Evolutionary conservation across 441 rosid genomes (phyloP).

Genomic region (Bocquillonia castaneifolia): DNA sequence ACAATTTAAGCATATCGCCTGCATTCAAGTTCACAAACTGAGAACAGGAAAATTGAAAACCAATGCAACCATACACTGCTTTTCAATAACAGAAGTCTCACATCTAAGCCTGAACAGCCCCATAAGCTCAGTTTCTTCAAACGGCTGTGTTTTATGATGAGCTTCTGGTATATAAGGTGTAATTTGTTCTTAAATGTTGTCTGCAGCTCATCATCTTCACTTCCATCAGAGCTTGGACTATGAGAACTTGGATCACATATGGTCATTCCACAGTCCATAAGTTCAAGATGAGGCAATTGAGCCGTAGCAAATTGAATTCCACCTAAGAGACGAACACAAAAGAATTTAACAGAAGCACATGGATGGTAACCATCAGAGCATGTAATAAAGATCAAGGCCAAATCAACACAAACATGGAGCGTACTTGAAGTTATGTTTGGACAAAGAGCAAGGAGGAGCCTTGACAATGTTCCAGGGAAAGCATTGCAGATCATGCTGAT

Average conservation of each 20-base stretch:
- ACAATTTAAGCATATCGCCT: slow-evolving; percentile 83
- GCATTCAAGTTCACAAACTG: slow-evolving; percentile 33
- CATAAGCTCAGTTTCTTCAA: slow-evolving; percentile 88
- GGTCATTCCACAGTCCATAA: slow-evolving; percentile 96
- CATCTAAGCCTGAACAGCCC: slow-evolving; percentile 97
- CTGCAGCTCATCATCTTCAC: slow-evolving; percentile 36
- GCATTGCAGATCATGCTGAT: slow-evolving; percentile 97
- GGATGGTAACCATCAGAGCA: background rate
- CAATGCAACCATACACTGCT: slow-evolving; percentile 8
- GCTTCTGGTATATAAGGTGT: slow-evolving; percentile 69
- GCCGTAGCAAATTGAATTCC: slow-evolving; percentile 97
- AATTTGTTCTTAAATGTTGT: slow-evolving; percentile 41
- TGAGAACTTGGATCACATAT: slow-evolving; percentile 56
- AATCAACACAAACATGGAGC: slow-evolving; percentile 14
- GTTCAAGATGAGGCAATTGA: slow-evolving; percentile 84
- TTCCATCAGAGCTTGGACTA: slow-evolving; percentile 33
- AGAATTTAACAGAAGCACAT: slow-evolving; percentile 1
- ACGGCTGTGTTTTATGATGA: slow-evolving; percentile 71
- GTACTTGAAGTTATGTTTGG: slow-evolving; percentile 97
- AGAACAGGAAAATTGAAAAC: slow-evolving; percentile 24
- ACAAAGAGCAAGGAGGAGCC: slow-evolving; percentile 84
- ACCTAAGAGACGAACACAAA: slow-evolving; percentile 41
- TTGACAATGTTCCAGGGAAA: slow-evolving; percentile 66
- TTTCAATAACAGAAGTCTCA: slow-evolving; percentile 35
- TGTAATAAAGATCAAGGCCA: background rate